A percentile compares a stretch with the other conserved stretches of the same genome.
phyloP scores from a whole-genome alignment of 2,329 filamentous ascomycete genomes.

The Apiospora arundinis region DNA sequence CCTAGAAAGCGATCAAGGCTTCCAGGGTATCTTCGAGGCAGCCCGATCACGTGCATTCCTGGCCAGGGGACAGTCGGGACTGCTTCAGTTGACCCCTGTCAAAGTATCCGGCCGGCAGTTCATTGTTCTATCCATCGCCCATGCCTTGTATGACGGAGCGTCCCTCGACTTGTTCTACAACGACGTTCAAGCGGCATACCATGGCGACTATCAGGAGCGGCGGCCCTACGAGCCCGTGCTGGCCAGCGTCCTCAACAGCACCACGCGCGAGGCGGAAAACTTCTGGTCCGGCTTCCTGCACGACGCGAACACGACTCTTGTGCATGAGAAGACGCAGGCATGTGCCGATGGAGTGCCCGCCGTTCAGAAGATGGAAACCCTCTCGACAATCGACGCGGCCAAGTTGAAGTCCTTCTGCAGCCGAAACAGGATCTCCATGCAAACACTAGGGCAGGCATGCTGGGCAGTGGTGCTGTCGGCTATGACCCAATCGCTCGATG shows the following conservation, averaged over 20 bases:
- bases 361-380: conserved; percentile 50
- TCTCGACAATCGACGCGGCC: conserved; percentile 48
- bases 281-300: conserved; percentile 79
- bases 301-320: conserved; percentile 48
- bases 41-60: conserved; percentile 46
- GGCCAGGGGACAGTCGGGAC: conserved; percentile 41
- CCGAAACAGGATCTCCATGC: conserved; percentile 70
- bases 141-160: conserved; percentile 90
- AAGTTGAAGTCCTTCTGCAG: conserved; percentile 68
- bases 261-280: conserved; percentile 47
- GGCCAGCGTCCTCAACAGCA: conserved; percentile 55
- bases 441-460: conserved; percentile 76
- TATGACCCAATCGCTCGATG: conserved; percentile 69
- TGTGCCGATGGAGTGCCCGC: neutral
- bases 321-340: conserved; percentile 28
- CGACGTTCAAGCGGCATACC: conserved; percentile 72
- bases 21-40: conserved; percentile 43
- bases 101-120: conserved; percentile 43
- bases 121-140: conserved; percentile 74
- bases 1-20: conserved; percentile 40
- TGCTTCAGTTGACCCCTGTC: conserved; percentile 59
- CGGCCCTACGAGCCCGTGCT: conserved; percentile 61
- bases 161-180: conserved; percentile 77
- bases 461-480: conserved; percentile 77
- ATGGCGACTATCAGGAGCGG: conserved; percentile 46